Conservation (phyloP, 2,329 filamentous ascomycete species). For the Microdochium trichocladiopsis region DNA sequence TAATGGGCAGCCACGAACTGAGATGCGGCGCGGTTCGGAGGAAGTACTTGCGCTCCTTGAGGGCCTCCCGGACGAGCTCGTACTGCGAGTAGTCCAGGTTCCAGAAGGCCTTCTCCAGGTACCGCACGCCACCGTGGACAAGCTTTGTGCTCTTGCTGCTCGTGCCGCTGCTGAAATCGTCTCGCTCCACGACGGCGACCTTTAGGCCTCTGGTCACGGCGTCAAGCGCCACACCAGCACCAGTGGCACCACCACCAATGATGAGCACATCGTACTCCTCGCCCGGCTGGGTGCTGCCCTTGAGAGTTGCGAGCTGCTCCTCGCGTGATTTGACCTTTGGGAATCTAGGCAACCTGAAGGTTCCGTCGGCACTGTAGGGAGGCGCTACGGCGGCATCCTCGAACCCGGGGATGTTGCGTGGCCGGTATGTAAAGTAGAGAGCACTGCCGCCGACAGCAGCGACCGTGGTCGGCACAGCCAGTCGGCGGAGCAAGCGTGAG, state of each 20-base stretch:
- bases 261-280: conserved; percentile 62
- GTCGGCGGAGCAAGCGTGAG: conserved; percentile 29
- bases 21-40: conserved; percentile 68
- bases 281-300: conserved; percentile 32
- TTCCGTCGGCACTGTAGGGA: conserved; percentile 60
- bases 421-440: conserved; percentile 52
- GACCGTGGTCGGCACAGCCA: conserved; percentile 33
- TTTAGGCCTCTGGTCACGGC: conserved; percentile 64
- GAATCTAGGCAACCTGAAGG: conserved; percentile 60
- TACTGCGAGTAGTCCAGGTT: conserved; percentile 70
- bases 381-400: conserved; percentile 64
- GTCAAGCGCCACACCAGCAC: conserved; percentile 64
- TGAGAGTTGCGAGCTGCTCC: conserved; percentile 58
- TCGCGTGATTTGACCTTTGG: conserved; percentile 54
- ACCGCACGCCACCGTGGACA: conserved; percentile 70
- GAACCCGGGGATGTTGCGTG: conserved; percentile 64
- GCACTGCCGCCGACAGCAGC: conserved; percentile 34
- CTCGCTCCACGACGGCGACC: conserved; percentile 64
- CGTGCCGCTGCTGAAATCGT: conserved; percentile 68
- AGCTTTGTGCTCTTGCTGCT: conserved; percentile 72
- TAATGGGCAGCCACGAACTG: conserved; percentile 67
- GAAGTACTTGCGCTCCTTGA: conserved; percentile 70
- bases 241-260: conserved; percentile 66
- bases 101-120: conserved; percentile 70
- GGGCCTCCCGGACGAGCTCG: conserved; percentile 62